Base-by-base conservation (phyloP, 306 rosid species). In the Castanopsis chinensis region DNA sequence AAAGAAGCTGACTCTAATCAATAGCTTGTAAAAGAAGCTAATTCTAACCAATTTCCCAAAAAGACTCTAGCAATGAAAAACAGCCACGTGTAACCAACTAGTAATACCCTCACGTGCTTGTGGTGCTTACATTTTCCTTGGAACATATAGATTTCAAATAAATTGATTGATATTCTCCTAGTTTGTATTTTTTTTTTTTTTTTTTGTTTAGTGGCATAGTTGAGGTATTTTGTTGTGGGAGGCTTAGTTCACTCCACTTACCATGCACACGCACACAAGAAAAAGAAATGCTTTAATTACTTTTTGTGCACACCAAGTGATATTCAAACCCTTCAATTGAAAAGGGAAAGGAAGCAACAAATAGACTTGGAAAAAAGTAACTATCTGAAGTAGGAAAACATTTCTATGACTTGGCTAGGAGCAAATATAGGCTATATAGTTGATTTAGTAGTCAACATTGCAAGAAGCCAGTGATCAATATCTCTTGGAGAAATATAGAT, bases 61-160 rank as follows among this genome's bases (percentile, higher is more conserved):
- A 33, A 5, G 6, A 5, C 35, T 33, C 35, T 33, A 33, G 6
- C 35, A 33, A 33, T 33, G 35, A 33, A 4, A 33, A 33, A 33
- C 5, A 33, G 35, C 35, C 35, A 33, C 6, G 1, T 33, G 35
- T 33, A 33, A 33, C 35, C 35, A 33, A 5, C 35, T 5, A 6
- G 6, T 33, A 33, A 33, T 33, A 33, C 35, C 35, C 6, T 32
- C 6, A 32, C 6, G 6, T 93, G 81, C 93, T 97, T 84, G 91
- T 1, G 94, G 97, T 93, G 85, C 83, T 84, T 86, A 86, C 87
- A 69, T 74, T 78, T 83, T 79, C 76, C 84, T 86, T 55, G 11
- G 23, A 30, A 76, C 63, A n/a, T 51, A 28, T 28, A 72, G 18
- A 51, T 82, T 76, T 65, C 53, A 61, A 20, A 80, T 79, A 73